A percentile compares a stretch with the other conserved stretches of the same genome.
Conservation (phyloP, 139 green algal genomes). For the Chlamydomonas sp. region DNA sequence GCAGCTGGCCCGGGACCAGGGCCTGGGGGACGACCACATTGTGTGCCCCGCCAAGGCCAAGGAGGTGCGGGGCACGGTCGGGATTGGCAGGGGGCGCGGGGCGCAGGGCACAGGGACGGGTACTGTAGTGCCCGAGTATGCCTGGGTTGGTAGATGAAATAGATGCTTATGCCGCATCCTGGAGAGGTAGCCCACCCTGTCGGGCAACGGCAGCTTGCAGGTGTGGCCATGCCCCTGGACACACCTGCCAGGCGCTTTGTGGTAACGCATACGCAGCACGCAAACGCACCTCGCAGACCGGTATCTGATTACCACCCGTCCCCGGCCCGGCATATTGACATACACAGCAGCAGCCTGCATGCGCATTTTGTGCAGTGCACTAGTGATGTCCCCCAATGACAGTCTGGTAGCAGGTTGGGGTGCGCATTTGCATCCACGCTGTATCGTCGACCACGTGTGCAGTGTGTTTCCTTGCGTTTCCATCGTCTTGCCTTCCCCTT, state of each 20-base stretch:
- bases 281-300: neutral
- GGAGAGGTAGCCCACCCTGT: too few species aligned
- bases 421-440: neutral
- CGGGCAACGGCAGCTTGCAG: neutral
- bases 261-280: neutral
- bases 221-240: neutral
- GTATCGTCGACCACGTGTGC: neutral
- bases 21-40: conserved; percentile 55
- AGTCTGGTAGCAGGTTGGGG: neutral
- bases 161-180: neutral
- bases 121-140: neutral
- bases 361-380: too few species aligned
- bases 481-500: neutral
- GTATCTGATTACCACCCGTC: neutral
- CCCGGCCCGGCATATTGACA: neutral
- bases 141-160: neutral
- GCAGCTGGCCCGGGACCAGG: conserved; percentile 53
- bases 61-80: conserved; percentile 49
- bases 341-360: neutral
- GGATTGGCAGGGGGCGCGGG: neutral
- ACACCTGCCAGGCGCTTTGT: neutral
- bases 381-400: neutral
- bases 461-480: neutral
- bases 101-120: neutral
- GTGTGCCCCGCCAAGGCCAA: conserved; percentile 63